Percentiles rank a stretch among this genome's conserved stretches.
phyloP scores from a whole-genome alignment of 805 yeast genomes.

The Scheffersomyces stipitis region DNA sequence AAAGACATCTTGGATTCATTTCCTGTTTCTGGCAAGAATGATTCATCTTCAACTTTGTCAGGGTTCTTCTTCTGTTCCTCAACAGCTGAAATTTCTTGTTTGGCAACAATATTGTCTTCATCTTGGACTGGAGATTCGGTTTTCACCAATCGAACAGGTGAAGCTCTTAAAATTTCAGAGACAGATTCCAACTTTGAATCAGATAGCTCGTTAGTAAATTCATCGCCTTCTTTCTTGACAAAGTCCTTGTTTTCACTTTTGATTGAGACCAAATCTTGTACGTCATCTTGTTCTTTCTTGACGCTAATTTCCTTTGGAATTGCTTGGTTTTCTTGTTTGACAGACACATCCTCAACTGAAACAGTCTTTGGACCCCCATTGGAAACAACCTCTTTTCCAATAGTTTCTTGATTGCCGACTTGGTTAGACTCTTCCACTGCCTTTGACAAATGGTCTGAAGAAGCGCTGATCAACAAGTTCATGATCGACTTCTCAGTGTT shows the following conservation, averaged over 20 bases:
- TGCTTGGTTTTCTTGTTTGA: neutral
- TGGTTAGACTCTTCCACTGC: neutral
- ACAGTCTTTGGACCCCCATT: too few relatives aligned
- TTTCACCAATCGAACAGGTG: too few relatives aligned
- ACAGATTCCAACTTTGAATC: neutral
- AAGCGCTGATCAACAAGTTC: constrained; percentile 31
- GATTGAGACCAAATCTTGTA: neutral
- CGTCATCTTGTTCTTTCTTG: neutral
- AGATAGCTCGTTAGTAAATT: neutral
- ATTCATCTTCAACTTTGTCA: neutral
- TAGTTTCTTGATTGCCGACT: neutral
- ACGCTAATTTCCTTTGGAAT: neutral
- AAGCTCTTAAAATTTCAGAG: too few relatives aligned
- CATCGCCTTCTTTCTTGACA: neutral
- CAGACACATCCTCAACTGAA: neutral
- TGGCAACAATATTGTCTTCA: neutral
- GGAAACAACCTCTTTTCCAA: neutral
- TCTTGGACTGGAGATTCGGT: neutral
- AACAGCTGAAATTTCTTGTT: neutral
- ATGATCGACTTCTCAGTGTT: constrained; percentile 42
- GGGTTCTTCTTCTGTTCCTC: neutral
- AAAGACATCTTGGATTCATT: constrained; percentile 16
- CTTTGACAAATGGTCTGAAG: neutral
- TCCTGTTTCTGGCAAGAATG: neutral
- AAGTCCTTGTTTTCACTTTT: neutral